phyloP scores from a whole-genome alignment of 345 rosid species.

The Pugionium cornutum region DNA sequence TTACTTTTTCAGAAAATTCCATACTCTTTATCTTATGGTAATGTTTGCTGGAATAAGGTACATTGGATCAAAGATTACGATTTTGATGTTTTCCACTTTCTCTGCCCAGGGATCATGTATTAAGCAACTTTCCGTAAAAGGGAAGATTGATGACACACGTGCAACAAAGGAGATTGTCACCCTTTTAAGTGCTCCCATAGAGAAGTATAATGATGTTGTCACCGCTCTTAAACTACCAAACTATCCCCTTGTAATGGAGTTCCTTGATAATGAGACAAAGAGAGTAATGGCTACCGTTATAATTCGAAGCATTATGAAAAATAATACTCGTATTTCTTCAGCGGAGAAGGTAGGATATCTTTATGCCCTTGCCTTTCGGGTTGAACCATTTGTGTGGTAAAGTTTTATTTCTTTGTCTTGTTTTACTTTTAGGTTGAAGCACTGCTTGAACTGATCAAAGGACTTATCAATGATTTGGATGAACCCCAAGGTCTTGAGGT shows the following conservation, averaged over 20 bases:
- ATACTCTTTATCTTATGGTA: slow-evolving; percentile 1
- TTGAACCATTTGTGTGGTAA: slow-evolving; percentile 21
- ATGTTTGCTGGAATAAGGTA: slow-evolving; percentile 20
- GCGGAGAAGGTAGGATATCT: slow-evolving; percentile 64
- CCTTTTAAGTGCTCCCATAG: slow-evolving; percentile 94
- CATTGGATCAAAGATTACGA: slow-evolving; percentile 22
- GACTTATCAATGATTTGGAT: slow-evolving; percentile 91
- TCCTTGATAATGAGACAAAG: slow-evolving; percentile 84
- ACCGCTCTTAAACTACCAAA: slow-evolving; percentile 86
- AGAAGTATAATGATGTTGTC: slow-evolving; percentile 92
- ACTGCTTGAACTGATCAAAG: slow-evolving; percentile 83
- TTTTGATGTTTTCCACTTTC: slow-evolving; percentile 31
- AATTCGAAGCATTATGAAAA: slow-evolving; percentile 94
- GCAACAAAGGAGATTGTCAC: slow-evolving; percentile 94
- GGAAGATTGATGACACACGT: slow-evolving; percentile 78
- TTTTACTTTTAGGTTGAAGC: slow-evolving; percentile 70
- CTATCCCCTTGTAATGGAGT: slow-evolving; percentile 83
- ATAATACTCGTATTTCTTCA: slow-evolving; percentile 71
- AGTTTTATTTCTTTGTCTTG: slow-evolving; percentile 27
- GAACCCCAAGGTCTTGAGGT: slow-evolving; percentile 69
- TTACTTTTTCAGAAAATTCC: slow-evolving; percentile 13
- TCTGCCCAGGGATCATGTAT: slow-evolving; percentile 87
- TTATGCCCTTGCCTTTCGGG: slow-evolving; percentile 18
- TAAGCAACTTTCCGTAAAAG: slow-evolving; percentile 69
- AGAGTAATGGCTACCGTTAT: slow-evolving; percentile 93